Percentiles rank a stretch among this genome's conserved stretches.
Evolutionary conservation across 768 basidiomycete species (phyloP).

Genomic region (Russula griseocarnosa): DNA sequence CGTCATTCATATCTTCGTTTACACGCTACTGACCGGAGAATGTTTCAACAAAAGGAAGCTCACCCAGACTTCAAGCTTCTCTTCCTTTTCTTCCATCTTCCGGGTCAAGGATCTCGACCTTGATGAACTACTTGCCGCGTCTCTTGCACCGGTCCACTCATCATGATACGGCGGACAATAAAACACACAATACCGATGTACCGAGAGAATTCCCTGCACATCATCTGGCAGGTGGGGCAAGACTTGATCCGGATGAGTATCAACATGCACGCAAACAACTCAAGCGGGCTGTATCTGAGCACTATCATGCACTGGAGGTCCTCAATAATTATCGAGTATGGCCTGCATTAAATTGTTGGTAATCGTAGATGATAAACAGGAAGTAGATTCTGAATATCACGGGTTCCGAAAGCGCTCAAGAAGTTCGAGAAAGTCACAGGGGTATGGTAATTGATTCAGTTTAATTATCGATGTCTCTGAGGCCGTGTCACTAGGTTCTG

Average conservation of each 20-base stretch:
- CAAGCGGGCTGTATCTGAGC: slow-evolving; percentile 77
- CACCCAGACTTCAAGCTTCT: slow-evolving; percentile 8
- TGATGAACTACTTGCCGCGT: background rate
- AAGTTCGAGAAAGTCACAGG: slow-evolving; percentile 81
- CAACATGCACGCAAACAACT: slow-evolving; percentile 78
- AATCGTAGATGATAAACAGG: slow-evolving; percentile 14
- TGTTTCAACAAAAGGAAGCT: slow-evolving; percentile 2
- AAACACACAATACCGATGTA: background rate
- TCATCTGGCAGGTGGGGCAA: slow-evolving; percentile 9
- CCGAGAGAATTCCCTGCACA: slow-evolving; percentile 9
- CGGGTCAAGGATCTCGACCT: background rate
- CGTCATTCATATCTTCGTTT: background rate
- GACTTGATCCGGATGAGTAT: slow-evolving; percentile 70
- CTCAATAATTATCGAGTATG: slow-evolving; percentile 84
- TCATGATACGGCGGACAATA: no score
- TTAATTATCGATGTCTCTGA: background rate
- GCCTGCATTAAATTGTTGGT: slow-evolving; percentile 13
- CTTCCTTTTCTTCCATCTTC: background rate
- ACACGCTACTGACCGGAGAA: background rate
- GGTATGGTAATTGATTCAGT: slow-evolving; percentile 36
- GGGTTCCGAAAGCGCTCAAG: slow-evolving; percentile 82
- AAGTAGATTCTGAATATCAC: slow-evolving; percentile 79
- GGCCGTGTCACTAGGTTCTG: slow-evolving; percentile 45
- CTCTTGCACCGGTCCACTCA: background rate
- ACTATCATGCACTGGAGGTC: slow-evolving; percentile 78